A percentile compares a stretch with the other conserved stretches of the same genome.
Evolutionary conservation across 2,329 filamentous ascomycete genomes (phyloP).

Genomic region (Fusarium sp.): DNA sequence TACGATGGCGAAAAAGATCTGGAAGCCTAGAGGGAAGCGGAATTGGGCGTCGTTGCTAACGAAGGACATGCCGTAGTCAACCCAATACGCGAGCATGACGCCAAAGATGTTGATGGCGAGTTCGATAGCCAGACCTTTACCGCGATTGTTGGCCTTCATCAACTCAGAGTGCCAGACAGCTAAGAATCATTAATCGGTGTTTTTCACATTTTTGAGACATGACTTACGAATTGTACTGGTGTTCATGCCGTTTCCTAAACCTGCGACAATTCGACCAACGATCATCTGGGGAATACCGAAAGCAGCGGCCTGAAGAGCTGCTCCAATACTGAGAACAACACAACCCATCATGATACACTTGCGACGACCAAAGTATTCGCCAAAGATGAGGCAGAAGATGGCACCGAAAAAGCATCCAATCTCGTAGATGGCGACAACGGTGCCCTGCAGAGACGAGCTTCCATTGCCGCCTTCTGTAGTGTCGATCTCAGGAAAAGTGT

Average conservation of each 20-base stretch:
- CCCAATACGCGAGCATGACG: constrained; percentile 55
- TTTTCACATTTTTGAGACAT: fast-evolving
- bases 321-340: constrained; percentile 59
- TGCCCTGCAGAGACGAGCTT: constrained; percentile 61
- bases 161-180: constrained; percentile 61
- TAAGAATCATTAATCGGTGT: constrained; percentile 3
- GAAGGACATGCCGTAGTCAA: constrained; percentile 58
- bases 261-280: constrained; percentile 61
- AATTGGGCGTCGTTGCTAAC: constrained; percentile 57
- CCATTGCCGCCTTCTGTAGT: constrained; percentile 56
- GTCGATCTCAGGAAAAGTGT: constrained; percentile 54
- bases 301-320: constrained; percentile 58
- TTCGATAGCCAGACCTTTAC: constrained; percentile 50
- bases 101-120: constrained; percentile 58
- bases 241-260: constrained; percentile 63
- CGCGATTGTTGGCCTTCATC: constrained; percentile 58
- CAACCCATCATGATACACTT: constrained; percentile 59
- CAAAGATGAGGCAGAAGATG: constrained; percentile 57
- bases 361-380: constrained; percentile 61
- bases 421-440: constrained; percentile 63
- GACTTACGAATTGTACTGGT: constrained; percentile 62
- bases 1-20: constrained; percentile 59
- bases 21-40: constrained; percentile 62
- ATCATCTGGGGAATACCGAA: constrained; percentile 60
- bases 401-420: constrained; percentile 65